phyloP scores from a whole-genome alignment of 352 stramenopile genomes.

The Phytophthora citrophthora region DNA sequence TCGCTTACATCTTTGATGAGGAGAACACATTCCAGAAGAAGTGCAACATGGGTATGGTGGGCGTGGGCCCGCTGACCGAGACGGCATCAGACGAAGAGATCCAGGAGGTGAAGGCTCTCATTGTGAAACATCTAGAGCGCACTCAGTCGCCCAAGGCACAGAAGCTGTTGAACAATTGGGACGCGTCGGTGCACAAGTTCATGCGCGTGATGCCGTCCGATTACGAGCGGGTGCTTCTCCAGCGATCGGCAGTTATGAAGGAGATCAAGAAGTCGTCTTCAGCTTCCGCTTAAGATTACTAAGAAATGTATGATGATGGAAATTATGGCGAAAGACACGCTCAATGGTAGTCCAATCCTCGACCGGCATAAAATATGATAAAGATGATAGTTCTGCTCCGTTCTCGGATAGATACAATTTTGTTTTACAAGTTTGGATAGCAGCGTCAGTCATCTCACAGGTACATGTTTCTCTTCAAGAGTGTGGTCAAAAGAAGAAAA shows the following conservation, averaged over 20 bases:
- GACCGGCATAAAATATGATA: too few species aligned
- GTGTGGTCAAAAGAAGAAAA: too few species aligned
- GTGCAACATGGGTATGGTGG: conserved; percentile 98
- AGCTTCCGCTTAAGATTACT: conserved; percentile 29
- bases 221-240: conserved; percentile 67
- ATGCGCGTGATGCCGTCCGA: conserved; percentile 74
- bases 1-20: conserved; percentile 97
- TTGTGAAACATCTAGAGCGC: conserved; percentile 89
- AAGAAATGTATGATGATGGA: conserved; percentile 31
- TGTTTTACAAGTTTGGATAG: too few species aligned
- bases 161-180: conserved; percentile 92
- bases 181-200: conserved; percentile 57
- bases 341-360: too few species aligned
- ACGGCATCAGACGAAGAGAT: conserved; percentile 76
- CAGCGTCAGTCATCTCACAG: too few species aligned
- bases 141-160: conserved; percentile 89
- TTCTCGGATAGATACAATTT: too few species aligned
- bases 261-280: conserved; percentile 37
- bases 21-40: conserved; percentile 91
- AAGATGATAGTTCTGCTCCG: too few species aligned
- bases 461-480: too few species aligned
- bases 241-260: conserved; percentile 43
- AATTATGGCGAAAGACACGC: neutral
- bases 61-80: conserved; percentile 66
- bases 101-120: conserved; percentile 84